These are phyloP conservation scores for Dryas integrifolia DNA, from an alignment of 331 rosid genomes.

Conservation along the genomic window DNA sequence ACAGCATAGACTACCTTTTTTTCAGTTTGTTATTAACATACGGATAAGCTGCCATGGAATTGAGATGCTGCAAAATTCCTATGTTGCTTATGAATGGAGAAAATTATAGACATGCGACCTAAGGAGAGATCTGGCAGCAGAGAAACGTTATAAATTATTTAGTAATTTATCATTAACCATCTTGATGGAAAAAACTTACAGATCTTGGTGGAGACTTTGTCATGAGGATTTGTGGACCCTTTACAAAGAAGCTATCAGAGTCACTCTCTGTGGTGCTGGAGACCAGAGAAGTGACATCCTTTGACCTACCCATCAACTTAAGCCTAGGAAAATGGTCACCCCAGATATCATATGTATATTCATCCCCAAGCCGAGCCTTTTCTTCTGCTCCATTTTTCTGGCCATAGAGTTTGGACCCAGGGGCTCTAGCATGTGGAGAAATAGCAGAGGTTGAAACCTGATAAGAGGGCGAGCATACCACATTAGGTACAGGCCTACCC, in stretches of 20 bases:
- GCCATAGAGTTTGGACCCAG: conserved; percentile 54
- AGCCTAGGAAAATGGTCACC: conserved; percentile 83
- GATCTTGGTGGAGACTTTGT: conserved; percentile 40
- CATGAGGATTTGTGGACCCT: conserved; percentile 66
- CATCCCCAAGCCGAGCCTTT: conserved; percentile 43
- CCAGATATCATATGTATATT: conserved; percentile 91
- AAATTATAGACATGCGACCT: background rate
- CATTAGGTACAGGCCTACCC: conserved; percentile 34
- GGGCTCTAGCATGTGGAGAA: conserved; percentile 65
- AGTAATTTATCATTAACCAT: conserved; percentile 39
- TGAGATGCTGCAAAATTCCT: background rate
- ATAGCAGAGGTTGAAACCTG: conserved; percentile 43
- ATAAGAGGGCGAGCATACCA: conserved; percentile 21
- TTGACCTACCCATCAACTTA: conserved; percentile 54
- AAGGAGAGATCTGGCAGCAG: background rate
- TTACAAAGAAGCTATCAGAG: conserved; percentile 87
- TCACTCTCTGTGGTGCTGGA: conserved; percentile 43
- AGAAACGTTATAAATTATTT: conserved; percentile 8
- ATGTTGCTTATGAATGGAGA: background rate
- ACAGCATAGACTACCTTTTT: background rate
- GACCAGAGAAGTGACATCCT: conserved; percentile 48
- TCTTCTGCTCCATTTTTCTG: conserved; percentile 40
- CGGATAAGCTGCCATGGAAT: background rate
- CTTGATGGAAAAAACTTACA: conserved; percentile 40
- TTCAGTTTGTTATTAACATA: background rate